These are phyloP conservation scores for Neurospora cerealis DNA, from an alignment of 495 filamentous ascomycete genomes.

Conservation along the genomic window DNA sequence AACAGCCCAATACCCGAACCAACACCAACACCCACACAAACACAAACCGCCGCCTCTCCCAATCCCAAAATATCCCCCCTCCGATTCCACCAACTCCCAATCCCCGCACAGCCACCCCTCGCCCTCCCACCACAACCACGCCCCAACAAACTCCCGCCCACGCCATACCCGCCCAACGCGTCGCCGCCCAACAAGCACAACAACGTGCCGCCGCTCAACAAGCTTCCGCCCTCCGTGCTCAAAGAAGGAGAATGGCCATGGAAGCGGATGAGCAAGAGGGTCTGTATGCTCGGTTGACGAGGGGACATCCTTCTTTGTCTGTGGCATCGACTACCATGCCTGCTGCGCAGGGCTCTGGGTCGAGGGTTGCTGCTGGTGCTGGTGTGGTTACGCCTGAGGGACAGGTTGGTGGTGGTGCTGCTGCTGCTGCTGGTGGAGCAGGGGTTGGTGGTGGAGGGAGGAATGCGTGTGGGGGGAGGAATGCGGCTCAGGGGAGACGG, in stretches of 20 bases:
- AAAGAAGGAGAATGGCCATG: background rate
- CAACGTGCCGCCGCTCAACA: background rate
- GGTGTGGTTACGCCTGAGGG: background rate
- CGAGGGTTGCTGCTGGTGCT: background rate
- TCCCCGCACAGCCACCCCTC: background rate
- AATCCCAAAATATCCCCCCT: background rate
- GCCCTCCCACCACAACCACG: background rate
- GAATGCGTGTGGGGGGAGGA: background rate
- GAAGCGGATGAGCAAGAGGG: background rate
- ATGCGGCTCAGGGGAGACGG: background rate
- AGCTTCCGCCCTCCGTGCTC: background rate
- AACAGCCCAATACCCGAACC: background rate
- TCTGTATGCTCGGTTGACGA: background rate
- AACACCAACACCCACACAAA: background rate
- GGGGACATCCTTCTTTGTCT: background rate
- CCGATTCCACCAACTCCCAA: background rate
- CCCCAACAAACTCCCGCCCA: background rate
- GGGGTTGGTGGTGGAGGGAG: background rate
- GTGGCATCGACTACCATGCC: background rate
- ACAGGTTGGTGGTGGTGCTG: background rate
- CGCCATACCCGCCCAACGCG: background rate
- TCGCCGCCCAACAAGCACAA: background rate
- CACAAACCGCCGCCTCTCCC: background rate
- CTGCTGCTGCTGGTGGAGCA: background rate
- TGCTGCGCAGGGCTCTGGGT: background rate